Evolutionary conservation across 148 eudicot genomes (phyloP).

Genomic region (Spergularia bocconei): DNA sequence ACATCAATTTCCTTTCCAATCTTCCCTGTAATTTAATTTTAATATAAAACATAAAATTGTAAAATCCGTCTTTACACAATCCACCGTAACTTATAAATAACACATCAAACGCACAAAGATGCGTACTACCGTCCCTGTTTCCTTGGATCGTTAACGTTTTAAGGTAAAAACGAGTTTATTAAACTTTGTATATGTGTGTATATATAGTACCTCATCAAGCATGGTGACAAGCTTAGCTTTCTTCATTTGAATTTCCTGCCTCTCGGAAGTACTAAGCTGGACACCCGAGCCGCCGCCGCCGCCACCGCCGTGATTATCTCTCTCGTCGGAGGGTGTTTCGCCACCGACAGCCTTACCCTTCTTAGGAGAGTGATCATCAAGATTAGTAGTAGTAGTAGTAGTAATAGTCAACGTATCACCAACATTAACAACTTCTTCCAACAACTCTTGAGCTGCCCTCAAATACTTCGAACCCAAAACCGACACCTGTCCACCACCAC

Average conservation of each 20-base stretch:
- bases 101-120: neutral
- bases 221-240: constrained; percentile 73
- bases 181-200: neutral
- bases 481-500: constrained; percentile 17
- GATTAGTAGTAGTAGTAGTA: constrained; percentile 4
- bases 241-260: constrained; percentile 80
- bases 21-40: neutral
- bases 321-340: constrained; percentile 22
- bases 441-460: constrained; percentile 68
- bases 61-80: too few species aligned
- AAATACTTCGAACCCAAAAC: constrained; percentile 61
- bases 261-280: constrained; percentile 59
- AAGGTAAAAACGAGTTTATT: neutral
- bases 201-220: constrained; percentile 80
- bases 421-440: constrained; percentile 68
- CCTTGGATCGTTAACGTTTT: neutral
- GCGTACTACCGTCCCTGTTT: too few species aligned
- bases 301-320: neutral
- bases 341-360: constrained; percentile 24
- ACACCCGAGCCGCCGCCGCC: constrained; percentile 23
- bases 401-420: constrained; percentile 29
- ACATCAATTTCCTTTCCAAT: constrained; percentile 13
- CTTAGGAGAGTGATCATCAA: constrained; percentile 22
- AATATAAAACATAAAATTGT: too few species aligned
- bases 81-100: constrained; percentile 13